phyloP scores from a whole-genome alignment of 768 basidiomycete species.

The Agaricus blazei region DNA sequence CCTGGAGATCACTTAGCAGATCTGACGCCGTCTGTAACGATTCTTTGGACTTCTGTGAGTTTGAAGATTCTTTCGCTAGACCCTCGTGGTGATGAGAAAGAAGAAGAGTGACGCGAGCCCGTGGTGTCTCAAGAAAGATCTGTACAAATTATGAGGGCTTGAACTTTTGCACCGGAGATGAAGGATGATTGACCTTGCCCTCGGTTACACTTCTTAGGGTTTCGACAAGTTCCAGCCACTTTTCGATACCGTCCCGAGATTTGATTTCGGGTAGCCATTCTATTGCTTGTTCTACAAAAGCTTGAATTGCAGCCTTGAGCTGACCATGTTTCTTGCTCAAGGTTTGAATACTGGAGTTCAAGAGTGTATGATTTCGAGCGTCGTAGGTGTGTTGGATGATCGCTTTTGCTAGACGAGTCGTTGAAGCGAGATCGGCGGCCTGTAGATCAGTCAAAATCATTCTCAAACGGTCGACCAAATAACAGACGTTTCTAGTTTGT shows the following conservation, averaged over 20 bases:
- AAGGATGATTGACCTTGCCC: slow-evolving; percentile 70
- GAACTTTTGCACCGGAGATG: not conserved
- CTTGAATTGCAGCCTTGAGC: slow-evolving; percentile 82
- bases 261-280: slow-evolving; percentile 77
- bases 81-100: slow-evolving; percentile 85
- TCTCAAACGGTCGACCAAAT: not conserved
- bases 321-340: slow-evolving; percentile 98
- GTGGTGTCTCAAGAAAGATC: slow-evolving; percentile 96
- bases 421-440: slow-evolving; percentile 94
- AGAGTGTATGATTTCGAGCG: slow-evolving; percentile 59
- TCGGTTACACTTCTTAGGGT: slow-evolving; percentile 90
- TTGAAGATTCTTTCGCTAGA: slow-evolving; percentile 28
- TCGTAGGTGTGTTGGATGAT: slow-evolving; percentile 69
- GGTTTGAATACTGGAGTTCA: slow-evolving; percentile 64
- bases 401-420: slow-evolving; percentile 76
- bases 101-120: slow-evolving; percentile 88
- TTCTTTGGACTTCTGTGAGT: slow-evolving; percentile 45
- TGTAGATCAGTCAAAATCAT: slow-evolving; percentile 20
- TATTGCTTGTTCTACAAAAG: slow-evolving; percentile 87
- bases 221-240: slow-evolving; percentile 85
- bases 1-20: slow-evolving; percentile 89
- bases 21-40: slow-evolving; percentile 85
- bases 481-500: slow-evolving; percentile 87
- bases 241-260: slow-evolving; percentile 57
- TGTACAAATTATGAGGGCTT: slow-evolving; percentile 22